phyloP scores from a whole-genome alignment of 2,329 filamentous ascomycete genomes.

The Hypoxylon sp. region DNA sequence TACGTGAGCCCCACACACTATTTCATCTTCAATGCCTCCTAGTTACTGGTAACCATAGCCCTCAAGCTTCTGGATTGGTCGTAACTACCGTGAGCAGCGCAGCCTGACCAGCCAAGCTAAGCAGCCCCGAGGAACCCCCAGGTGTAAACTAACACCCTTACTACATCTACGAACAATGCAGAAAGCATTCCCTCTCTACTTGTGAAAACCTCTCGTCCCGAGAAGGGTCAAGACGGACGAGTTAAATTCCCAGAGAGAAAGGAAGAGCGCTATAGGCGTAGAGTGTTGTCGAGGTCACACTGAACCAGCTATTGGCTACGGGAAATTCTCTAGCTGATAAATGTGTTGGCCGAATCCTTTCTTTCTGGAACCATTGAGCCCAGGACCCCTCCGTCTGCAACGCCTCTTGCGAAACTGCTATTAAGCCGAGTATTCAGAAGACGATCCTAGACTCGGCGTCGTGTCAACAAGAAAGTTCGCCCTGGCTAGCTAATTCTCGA shows the following conservation, averaged over 20 bases:
- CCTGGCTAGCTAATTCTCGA: slow-evolving; percentile 19
- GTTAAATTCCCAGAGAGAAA: slow-evolving; percentile 44
- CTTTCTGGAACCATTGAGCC: slow-evolving; percentile 28
- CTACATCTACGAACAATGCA: slow-evolving; percentile 43
- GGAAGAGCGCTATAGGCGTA: slow-evolving; percentile 46
- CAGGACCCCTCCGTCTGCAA: slow-evolving; percentile 28
- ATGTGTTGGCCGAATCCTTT: slow-evolving; percentile 42
- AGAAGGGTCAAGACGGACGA: slow-evolving; percentile 47
- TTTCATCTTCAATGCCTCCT: slow-evolving; percentile 48
- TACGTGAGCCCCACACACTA: slow-evolving; percentile 49
- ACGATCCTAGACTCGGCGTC: slow-evolving; percentile 17
- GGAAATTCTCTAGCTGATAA: slow-evolving; percentile 44
- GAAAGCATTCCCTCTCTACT: slow-evolving; percentile 42
- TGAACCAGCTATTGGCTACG: slow-evolving; percentile 46
- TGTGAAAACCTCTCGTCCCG: slow-evolving; percentile 43
- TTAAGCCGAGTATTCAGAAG: slow-evolving; percentile 29
- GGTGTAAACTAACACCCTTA: slow-evolving; percentile 43
- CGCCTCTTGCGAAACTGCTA: slow-evolving; percentile 18
- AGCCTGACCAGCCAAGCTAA: slow-evolving; percentile 46
- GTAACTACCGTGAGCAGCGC: slow-evolving; percentile 44
- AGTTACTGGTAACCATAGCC: slow-evolving; percentile 45
- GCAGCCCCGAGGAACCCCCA: slow-evolving; percentile 35
- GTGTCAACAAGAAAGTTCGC: slow-evolving; percentile 19
- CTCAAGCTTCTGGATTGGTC: slow-evolving; percentile 49
- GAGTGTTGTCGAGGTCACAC: slow-evolving; percentile 43